phyloP scores from a whole-genome alignment of 352 stramenopile genomes.

The Phytophthora chlamydospora region DNA sequence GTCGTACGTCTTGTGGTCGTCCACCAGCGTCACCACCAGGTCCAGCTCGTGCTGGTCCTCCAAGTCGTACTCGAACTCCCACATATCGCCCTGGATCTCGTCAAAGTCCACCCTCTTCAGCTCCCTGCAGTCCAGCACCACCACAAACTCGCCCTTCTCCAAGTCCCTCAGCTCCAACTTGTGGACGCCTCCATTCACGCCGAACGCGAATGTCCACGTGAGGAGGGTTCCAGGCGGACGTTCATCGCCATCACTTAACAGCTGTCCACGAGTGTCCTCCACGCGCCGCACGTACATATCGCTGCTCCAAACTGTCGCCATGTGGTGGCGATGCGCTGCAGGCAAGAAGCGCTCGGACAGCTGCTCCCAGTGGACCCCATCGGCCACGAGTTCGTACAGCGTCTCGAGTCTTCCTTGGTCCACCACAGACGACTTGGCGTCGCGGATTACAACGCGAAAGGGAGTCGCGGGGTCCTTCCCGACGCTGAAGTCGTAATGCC shows the following conservation, averaged over 20 bases:
- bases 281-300: conserved; percentile 81
- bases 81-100: conserved; percentile 68
- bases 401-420: conserved; percentile 70
- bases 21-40: conserved; percentile 68
- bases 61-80: conserved; percentile 77
- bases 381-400: conserved; percentile 74
- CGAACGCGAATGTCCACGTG: conserved; percentile 87
- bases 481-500: conserved; percentile 79
- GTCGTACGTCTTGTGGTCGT: conserved; percentile 72
- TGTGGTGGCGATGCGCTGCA: conserved; percentile 32
- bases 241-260: conserved; percentile 51
- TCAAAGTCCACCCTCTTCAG: conserved; percentile 64
- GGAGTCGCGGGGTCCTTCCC: conserved; percentile 38
- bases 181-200: conserved; percentile 73
- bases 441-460: conserved; percentile 77
- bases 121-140: conserved; percentile 76
- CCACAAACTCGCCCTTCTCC: conserved; percentile 76
- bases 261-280: conserved; percentile 46
- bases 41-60: conserved; percentile 74
- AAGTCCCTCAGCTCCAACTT: conserved; percentile 79
- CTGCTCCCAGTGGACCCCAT: conserved; percentile 71
- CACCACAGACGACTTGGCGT: conserved; percentile 76
- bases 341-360: conserved; percentile 62
- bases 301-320: conserved; percentile 74
- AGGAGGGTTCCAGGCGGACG: conserved; percentile 49